Evolutionary conservation across 192 early-diverging fungal genomes (phyloP).

Genomic region (Kappamyces sp.): DNA sequence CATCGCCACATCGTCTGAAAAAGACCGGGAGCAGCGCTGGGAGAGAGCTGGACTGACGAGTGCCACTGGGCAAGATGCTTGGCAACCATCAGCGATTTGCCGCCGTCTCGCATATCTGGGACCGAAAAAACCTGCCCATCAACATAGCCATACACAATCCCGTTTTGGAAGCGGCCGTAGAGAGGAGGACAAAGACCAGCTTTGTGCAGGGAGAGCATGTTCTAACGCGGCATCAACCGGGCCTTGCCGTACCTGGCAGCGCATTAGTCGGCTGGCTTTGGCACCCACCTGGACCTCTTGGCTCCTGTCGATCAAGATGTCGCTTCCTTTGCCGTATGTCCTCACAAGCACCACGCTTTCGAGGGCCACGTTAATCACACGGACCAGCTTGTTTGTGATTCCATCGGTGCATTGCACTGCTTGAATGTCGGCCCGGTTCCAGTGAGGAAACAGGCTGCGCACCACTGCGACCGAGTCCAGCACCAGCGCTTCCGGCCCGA

Average conservation of each 20-base stretch:
- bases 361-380: conserved; percentile 54
- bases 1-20: conserved; percentile 69
- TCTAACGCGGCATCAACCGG: conserved; percentile 40
- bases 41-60: conserved; percentile 44
- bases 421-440: conserved; percentile 7
- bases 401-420: conserved; percentile 38
- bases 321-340: conserved; percentile 82
- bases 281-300: conserved; percentile 82
- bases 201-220: conserved; percentile 67
- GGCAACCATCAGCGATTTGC: conserved; percentile 72
- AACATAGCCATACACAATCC: conserved; percentile 86
- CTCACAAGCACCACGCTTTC: conserved; percentile 69
- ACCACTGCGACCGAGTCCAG: conserved; percentile 20
- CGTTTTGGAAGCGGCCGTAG: conserved; percentile 84
- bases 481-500: conserved; percentile 4
- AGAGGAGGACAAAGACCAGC: conserved; percentile 69
- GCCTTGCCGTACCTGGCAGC: background rate
- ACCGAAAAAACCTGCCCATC: conserved; percentile 65
- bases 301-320: conserved; percentile 79
- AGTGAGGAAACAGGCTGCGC: conserved; percentile 15
- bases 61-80: conserved; percentile 78
- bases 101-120: conserved; percentile 65
- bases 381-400: conserved; percentile 61
- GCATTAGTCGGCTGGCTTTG: background rate
- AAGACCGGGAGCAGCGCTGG: conserved; percentile 39